Conservation (phyloP, 2,329 filamentous ascomycete genomes). For the Drechslera avenae region DNA sequence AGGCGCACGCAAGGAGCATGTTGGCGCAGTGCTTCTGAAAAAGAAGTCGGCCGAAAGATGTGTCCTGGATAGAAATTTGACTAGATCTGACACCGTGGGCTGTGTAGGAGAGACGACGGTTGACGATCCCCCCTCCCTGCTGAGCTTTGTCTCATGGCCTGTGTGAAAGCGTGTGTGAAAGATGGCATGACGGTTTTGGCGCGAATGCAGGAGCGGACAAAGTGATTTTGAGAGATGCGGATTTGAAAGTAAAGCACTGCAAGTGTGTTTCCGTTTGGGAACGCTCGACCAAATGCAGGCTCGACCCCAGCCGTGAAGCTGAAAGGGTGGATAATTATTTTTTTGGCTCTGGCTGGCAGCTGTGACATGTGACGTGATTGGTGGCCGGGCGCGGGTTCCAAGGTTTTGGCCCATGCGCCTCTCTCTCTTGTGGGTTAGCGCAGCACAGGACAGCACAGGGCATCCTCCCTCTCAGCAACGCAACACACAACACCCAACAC, state of each 20-base stretch:
- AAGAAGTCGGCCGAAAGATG: slow-evolving; percentile 21
- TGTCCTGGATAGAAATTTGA: slow-evolving; percentile 36
- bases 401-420: not conserved
- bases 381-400: too few relatives aligned
- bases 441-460: too few relatives aligned
- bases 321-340: too few relatives aligned
- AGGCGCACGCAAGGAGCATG: slow-evolving; percentile 24
- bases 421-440: slow-evolving; percentile 12
- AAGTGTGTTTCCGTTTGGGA: too few relatives aligned
- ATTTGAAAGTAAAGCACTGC: too few relatives aligned
- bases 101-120: slow-evolving; percentile 11
- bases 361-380: too few relatives aligned
- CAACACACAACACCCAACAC: slow-evolving; percentile 27
- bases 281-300: too few relatives aligned
- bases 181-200: too few relatives aligned
- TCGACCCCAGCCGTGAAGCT: too few relatives aligned
- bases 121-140: slow-evolving; percentile 31
- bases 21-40: slow-evolving; percentile 17
- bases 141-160: not conserved
- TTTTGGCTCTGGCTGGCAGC: not conserved
- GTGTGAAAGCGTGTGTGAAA: not conserved
- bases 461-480: slow-evolving; percentile 24
- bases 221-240: too few relatives aligned
- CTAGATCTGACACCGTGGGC: slow-evolving; percentile 33
- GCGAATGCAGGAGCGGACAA: too few relatives aligned